These are phyloP conservation scores for Penicillium janthinellum DNA, from an alignment of 2,329 filamentous ascomycete species.

Conservation along the genomic window DNA sequence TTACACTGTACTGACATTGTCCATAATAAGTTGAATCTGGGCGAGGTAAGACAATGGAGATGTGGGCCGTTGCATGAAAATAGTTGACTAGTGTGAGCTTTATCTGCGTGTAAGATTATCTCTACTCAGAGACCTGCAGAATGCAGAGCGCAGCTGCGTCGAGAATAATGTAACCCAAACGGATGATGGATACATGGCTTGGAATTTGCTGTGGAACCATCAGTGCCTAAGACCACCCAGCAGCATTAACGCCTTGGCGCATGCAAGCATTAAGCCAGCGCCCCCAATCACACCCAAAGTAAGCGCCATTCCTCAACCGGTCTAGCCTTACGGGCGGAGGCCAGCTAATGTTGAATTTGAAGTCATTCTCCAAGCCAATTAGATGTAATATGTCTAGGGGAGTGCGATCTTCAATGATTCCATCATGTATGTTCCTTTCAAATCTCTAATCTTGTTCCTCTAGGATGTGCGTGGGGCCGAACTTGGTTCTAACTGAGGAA, in stretches of 20 bases:
- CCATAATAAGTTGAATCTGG: too few species aligned
- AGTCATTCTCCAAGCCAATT: neutral
- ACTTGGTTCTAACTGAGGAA: neutral
- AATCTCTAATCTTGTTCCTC: neutral
- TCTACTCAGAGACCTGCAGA: neutral
- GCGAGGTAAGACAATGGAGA: neutral
- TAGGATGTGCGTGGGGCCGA: neutral
- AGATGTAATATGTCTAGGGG: neutral
- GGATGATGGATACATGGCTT: too few species aligned
- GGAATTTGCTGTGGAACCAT: neutral
- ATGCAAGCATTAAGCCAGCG: neutral
- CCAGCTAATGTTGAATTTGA: neutral
- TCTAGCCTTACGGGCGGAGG: neutral
- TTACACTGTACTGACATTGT: neutral
- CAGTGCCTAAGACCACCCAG: neutral
- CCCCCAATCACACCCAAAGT: neutral
- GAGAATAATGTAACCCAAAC: neutral
- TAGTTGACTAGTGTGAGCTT: too few species aligned
- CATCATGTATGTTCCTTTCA: too few species aligned
- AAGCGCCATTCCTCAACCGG: neutral
- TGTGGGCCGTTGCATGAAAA: neutral
- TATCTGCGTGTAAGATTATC: neutral
- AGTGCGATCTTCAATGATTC: too few species aligned
- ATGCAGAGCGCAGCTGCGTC: neutral
- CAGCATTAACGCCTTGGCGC: neutral